phyloP scores from a whole-genome alignment of 2,329 filamentous ascomycete genomes.

The Beauveria bassiana region DNA sequence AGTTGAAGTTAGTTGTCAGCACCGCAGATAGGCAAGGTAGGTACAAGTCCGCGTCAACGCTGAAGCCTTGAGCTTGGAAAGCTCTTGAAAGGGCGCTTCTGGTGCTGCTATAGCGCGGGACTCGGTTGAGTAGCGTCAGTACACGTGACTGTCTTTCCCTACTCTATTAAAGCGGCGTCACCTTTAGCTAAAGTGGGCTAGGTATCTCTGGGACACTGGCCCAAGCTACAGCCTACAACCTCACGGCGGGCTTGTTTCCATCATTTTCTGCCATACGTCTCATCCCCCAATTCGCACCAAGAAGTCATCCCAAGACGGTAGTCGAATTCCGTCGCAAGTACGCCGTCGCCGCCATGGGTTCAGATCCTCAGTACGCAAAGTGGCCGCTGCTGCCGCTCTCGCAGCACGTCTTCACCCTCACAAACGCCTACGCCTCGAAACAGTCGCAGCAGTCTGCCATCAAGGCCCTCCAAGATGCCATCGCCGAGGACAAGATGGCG shows the following conservation, averaged over 20 bases:
- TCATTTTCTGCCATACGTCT: constrained; percentile 11
- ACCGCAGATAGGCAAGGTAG: background rate
- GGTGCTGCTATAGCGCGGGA: background rate
- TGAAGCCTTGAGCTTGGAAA: constrained; percentile 10
- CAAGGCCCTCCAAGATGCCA: constrained; percentile 73
- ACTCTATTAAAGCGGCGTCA: background rate
- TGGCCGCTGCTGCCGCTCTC: constrained; percentile 75
- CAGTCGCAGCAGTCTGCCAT: constrained; percentile 60
- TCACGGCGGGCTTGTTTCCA: constrained; percentile 5
- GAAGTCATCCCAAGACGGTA: background rate
- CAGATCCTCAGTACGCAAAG: constrained; percentile 79
- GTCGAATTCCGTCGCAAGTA: background rate
- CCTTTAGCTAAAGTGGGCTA: background rate
- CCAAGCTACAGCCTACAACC: constrained; percentile 1
- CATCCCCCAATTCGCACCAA: constrained; percentile 6
- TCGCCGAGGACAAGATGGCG: constrained; percentile 77
- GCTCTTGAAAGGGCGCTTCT: background rate
- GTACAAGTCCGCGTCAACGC: constrained; percentile 8
- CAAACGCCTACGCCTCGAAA: constrained; percentile 65
- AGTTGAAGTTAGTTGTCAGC: background rate
- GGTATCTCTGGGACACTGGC: background rate
- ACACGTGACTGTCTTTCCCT: background rate
- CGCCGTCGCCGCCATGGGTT: constrained; percentile 52
- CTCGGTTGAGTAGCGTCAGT: background rate
- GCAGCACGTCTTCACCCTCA: constrained; percentile 81